Base-by-base conservation (phyloP, 371 early-diverging fungal genomes). In the Rhizopus sp. region DNA sequence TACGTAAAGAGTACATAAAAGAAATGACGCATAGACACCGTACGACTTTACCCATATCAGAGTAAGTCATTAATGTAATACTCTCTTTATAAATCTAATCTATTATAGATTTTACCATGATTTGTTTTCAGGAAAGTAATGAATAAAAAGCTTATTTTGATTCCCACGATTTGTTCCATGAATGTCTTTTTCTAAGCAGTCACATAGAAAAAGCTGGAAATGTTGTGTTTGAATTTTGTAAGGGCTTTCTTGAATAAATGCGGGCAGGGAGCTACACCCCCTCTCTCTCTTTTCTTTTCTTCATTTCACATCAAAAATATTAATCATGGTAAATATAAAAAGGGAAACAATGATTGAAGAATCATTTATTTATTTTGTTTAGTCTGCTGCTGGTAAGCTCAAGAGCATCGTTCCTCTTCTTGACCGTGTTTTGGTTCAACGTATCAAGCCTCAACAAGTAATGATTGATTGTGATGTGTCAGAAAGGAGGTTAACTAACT, bases 371-470 rank as follows among this genome's bases (percentile, higher is more conserved):
- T 10, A 7, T 16, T 34, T 1, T n/a, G 23, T 10, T 17, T 53
- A 76, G 70, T 76, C 72, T 66, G 68, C 66, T 60, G 64, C 72
- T 45, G 60, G 29, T 44, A 79, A 76, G 58, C 42, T 77, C 63
- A 91, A 90, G 83, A 60, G 49, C 57, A 57, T 60, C 45, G 57
- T 65, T 39, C 66, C 99, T 59, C 92, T 98, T 68, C 88, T 96
- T 59, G 98, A 98, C 85, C 93, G 99, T 64, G 94, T 99, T 57
- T 90, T 99, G 50, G 86, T 99, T 64, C 93, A 95, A 81, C 90
- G 97, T 60, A 77, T 96, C 77, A 98, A 98, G 87, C 88, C 98
- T 50, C 90, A 88, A 63, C 90, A 94, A 81, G 94, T 93, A 85
- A 64, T 56, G 8, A 29, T 50, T 23, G 34, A 51, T 10, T 23